Conservation (phyloP, 2,329 filamentous ascomycete genomes). For the Ascochyta clinopodiicola region DNA sequence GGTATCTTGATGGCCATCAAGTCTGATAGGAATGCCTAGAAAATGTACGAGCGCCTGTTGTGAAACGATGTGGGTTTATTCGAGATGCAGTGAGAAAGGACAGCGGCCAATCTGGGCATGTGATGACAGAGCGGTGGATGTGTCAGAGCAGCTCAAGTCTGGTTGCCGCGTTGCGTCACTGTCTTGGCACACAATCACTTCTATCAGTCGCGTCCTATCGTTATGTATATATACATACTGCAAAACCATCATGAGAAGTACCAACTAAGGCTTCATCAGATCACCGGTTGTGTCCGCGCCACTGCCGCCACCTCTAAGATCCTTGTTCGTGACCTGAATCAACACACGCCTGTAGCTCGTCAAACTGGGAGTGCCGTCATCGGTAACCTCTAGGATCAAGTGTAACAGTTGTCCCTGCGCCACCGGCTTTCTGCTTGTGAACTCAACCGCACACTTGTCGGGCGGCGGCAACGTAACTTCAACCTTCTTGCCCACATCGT, state of each 20-base stretch:
- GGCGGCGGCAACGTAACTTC: conserved; percentile 52
- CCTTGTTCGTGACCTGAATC: conserved; percentile 45
- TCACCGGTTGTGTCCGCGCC: conserved; percentile 3
- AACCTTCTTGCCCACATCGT: conserved; percentile 38
- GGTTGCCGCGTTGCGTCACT: too few species aligned
- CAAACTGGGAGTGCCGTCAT: conserved; percentile 53
- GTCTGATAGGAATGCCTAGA: too few species aligned
- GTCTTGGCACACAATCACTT: neutral
- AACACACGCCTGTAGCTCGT: conserved; percentile 58
- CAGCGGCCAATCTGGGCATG: too few species aligned
- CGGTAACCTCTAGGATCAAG: conserved; percentile 58
- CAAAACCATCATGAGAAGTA: neutral
- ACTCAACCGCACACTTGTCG: conserved; percentile 51
- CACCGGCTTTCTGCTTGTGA: conserved; percentile 45
- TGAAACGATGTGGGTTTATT: too few species aligned
- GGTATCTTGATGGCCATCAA: too few species aligned
- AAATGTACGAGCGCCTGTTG: too few species aligned
- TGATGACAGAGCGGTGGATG: too few species aligned
- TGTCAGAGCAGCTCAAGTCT: too few species aligned
- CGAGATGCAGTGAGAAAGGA: too few species aligned
- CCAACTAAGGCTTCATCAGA: conserved; percentile 2
- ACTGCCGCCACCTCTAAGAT: conserved; percentile 31
- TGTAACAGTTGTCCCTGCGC: conserved; percentile 55
- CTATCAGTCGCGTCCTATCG: neutral
- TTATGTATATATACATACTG: neutral